Conservation (phyloP, 106 monocot species). For the Iris macrosiphon region DNA sequence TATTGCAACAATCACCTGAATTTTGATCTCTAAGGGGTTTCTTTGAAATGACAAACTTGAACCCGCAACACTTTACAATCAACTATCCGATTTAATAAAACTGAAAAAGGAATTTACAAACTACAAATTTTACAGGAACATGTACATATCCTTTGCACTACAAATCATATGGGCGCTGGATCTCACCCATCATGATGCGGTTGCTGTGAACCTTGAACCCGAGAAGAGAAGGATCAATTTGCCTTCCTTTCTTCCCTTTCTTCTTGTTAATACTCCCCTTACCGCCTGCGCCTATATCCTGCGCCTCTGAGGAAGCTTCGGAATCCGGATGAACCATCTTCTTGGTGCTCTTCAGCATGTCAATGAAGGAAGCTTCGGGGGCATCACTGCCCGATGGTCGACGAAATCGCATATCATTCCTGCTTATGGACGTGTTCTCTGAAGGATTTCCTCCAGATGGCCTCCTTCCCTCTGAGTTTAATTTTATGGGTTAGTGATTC, state of each 20-base stretch:
- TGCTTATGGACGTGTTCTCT: background rate
- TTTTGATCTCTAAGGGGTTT: background rate
- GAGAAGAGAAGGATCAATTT: slow-evolving; percentile 74
- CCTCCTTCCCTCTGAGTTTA: slow-evolving; percentile 1
- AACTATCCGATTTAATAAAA: background rate
- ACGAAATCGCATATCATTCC: slow-evolving; percentile 9
- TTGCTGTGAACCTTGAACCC: slow-evolving; percentile 87
- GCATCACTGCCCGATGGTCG: slow-evolving; percentile 36
- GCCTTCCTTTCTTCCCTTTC: slow-evolving; percentile 81
- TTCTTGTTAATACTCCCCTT: slow-evolving; percentile 30
- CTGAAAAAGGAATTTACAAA: background rate
- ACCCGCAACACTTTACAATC: slow-evolving; percentile 3
- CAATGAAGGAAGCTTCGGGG: slow-evolving; percentile 62
- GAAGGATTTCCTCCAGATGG: slow-evolving; percentile 5
- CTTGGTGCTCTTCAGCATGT: slow-evolving; percentile 40
- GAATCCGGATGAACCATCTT: slow-evolving; percentile 11
- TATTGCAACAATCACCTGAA: background rate
- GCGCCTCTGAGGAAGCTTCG: slow-evolving; percentile 3
- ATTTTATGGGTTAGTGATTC: no score
- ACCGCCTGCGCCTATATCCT: slow-evolving; percentile 10
- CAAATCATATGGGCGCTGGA: slow-evolving; percentile 52
- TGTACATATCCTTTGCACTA: background rate
- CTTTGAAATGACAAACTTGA: slow-evolving; percentile 9
- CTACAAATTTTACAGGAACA: slow-evolving; percentile 7
- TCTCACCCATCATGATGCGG: slow-evolving; percentile 88